Percentiles rank a stretch among this genome's conserved stretches.
Conservation (phyloP, 306 rosid genomes). For the Lupinus albus region DNA sequence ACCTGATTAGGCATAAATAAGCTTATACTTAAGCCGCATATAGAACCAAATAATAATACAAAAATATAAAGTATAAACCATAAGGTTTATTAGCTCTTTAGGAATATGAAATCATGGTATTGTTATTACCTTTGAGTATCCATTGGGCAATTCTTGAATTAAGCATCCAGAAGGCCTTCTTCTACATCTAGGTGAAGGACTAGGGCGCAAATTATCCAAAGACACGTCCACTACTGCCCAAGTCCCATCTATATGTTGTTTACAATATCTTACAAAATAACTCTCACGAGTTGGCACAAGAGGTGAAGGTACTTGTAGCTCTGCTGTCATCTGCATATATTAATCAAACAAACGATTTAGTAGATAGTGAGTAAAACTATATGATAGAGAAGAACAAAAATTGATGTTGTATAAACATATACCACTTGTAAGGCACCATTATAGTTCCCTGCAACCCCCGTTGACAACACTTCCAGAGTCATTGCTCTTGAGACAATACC, state of each 20-base stretch:
- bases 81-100: background rate
- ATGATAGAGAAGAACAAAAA: background rate
- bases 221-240: slow-evolving; percentile 99
- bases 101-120: background rate
- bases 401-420: background rate
- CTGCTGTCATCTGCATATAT: slow-evolving; percentile 79
- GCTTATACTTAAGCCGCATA: background rate
- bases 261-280: slow-evolving; percentile 87
- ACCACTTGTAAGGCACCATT: slow-evolving; percentile 99
- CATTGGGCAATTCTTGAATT: slow-evolving; percentile 97
- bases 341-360: slow-evolving; percentile 18
- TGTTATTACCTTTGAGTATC: slow-evolving; percentile 74
- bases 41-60: background rate
- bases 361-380: background rate
- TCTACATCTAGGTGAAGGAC: slow-evolving; percentile 61
- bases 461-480: slow-evolving; percentile 86
- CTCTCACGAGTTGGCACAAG: slow-evolving; percentile 94
- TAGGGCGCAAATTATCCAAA: slow-evolving; percentile 74
- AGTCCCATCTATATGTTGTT: slow-evolving; percentile 76
- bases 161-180: slow-evolving; percentile 97
- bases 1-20: slow-evolving; percentile 45
- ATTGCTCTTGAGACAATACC: slow-evolving; percentile 91
- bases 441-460: slow-evolving; percentile 95
- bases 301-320: slow-evolving; percentile 91
- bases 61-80: background rate